These are phyloP conservation scores for Digitaria exilis DNA, from an alignment of 202 grass and related monocot species.

Conservation along the genomic window DNA sequence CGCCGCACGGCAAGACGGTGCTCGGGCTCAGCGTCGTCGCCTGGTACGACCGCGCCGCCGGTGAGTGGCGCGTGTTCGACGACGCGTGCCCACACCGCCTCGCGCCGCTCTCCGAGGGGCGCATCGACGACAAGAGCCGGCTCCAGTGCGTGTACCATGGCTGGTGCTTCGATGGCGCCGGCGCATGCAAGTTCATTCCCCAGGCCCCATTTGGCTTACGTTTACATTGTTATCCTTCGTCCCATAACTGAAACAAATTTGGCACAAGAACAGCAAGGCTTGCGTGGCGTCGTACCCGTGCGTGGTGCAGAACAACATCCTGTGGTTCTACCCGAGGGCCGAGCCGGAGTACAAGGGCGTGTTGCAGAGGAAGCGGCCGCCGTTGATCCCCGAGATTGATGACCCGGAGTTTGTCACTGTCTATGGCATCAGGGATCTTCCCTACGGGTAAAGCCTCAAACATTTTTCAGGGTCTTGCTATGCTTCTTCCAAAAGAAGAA, in stretches of 20 bases:
- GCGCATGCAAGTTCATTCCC: constrained; percentile 82
- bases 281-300: constrained; percentile 82
- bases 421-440: constrained; percentile 64
- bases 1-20: constrained; percentile 77
- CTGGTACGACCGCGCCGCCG: constrained; percentile 79
- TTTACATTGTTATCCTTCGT: not conserved
- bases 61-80: too few relatives aligned
- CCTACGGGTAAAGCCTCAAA: constrained; percentile 59
- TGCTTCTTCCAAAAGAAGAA: too few relatives aligned
- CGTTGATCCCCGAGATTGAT: too few relatives aligned
- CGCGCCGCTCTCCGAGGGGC: too few relatives aligned
- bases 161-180: constrained; percentile 80
- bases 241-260: not conserved
- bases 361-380: constrained; percentile 62
- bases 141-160: too few relatives aligned
- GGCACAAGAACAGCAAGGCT: constrained; percentile 66
- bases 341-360: constrained; percentile 61
- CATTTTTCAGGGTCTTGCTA: too few relatives aligned
- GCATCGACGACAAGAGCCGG: too few relatives aligned
- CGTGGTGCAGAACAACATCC: constrained; percentile 73
- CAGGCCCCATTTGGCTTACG: constrained; percentile 65
- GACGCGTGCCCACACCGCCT: too few relatives aligned
- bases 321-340: constrained; percentile 89
- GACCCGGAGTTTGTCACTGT: constrained; percentile 66
- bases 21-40: constrained; percentile 72